Conservation (phyloP, 257 asterid species). For the Solanum sejunctum region DNA sequence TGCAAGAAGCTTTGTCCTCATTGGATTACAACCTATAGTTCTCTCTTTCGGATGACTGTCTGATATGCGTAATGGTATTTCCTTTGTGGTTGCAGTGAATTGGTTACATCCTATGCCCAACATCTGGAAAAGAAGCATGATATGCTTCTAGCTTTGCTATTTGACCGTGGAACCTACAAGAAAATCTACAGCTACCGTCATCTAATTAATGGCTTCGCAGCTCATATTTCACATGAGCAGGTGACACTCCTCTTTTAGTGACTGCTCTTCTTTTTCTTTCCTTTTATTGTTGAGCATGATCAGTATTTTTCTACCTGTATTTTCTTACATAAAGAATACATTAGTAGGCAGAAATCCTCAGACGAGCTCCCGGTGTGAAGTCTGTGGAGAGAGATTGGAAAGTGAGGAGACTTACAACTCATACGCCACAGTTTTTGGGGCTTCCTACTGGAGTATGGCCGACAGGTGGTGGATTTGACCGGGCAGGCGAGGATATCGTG, state of each 20-base stretch:
- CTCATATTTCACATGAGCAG: constrained; percentile 81
- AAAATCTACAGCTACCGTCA: constrained; percentile 92
- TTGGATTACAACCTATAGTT: background rate
- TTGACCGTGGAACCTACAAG: constrained; percentile 67
- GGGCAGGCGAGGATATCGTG: constrained; percentile 94
- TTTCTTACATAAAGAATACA: constrained; percentile 31
- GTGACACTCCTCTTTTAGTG: constrained; percentile 33
- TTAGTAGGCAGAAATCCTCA: constrained; percentile 85
- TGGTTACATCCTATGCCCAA: constrained; percentile 50
- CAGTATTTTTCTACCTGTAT: constrained; percentile 5
- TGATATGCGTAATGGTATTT: background rate
- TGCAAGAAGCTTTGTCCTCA: background rate
- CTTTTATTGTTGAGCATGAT: background rate
- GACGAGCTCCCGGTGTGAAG: constrained; percentile 75
- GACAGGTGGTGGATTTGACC: constrained; percentile 83
- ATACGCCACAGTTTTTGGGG: constrained; percentile 95
- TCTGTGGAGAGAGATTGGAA: constrained; percentile 95
- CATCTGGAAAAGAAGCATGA: constrained; percentile 86
- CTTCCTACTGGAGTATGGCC: constrained; percentile 99
- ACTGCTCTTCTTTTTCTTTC: background rate
- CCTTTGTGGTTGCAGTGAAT: constrained; percentile 40
- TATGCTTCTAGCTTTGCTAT: constrained; percentile 87
- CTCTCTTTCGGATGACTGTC: background rate
- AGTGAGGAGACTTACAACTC: constrained; percentile 89
- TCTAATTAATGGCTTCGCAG: constrained; percentile 90